A percentile compares a stretch with the other conserved stretches of the same genome.
phyloP scores from a whole-genome alignment of 805 yeast species.

The Debaryomyces tyrocola region DNA sequence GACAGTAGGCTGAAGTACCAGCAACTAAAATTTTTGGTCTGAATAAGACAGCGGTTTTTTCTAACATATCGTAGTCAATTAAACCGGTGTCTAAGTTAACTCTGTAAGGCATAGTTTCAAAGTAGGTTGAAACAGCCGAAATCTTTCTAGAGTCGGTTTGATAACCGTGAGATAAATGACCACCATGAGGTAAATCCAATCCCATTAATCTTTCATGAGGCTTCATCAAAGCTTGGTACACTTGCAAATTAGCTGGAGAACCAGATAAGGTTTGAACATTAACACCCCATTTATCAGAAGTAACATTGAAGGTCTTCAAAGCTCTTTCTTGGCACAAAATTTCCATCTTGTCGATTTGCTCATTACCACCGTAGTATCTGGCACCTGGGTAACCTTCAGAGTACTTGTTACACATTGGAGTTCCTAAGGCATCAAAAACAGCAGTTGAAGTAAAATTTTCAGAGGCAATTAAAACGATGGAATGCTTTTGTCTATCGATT shows the following conservation, averaged over 20 bases:
- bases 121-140: conserved; percentile 88
- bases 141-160: conserved; percentile 89
- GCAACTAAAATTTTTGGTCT: conserved; percentile 96
- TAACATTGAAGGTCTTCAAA: conserved; percentile 72
- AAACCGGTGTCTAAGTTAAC: conserved; percentile 82
- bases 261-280: conserved; percentile 95
- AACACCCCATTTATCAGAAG: conserved; percentile 91
- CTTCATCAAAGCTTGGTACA: conserved; percentile 84
- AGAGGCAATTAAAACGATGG: conserved; percentile 89
- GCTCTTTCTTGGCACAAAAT: conserved; percentile 89
- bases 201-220: conserved; percentile 97
- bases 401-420: conserved; percentile 96
- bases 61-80: conserved; percentile 88
- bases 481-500: conserved; percentile 82
- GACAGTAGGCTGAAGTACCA: conserved; percentile 95
- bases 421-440: conserved; percentile 91
- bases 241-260: conserved; percentile 94
- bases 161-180: conserved; percentile 96
- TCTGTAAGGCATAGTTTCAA: conserved; percentile 97
- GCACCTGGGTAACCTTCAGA: conserved; percentile 99
- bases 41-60: conserved; percentile 76
- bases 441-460: conserved; percentile 96
- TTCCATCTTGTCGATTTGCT: conserved; percentile 90
- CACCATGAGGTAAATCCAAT: conserved; percentile 96
- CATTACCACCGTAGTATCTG: conserved; percentile 97